These are phyloP conservation scores for Astrephomene gubernaculifera DNA, from an alignment of 139 green algal species.

Conservation along the genomic window DNA sequence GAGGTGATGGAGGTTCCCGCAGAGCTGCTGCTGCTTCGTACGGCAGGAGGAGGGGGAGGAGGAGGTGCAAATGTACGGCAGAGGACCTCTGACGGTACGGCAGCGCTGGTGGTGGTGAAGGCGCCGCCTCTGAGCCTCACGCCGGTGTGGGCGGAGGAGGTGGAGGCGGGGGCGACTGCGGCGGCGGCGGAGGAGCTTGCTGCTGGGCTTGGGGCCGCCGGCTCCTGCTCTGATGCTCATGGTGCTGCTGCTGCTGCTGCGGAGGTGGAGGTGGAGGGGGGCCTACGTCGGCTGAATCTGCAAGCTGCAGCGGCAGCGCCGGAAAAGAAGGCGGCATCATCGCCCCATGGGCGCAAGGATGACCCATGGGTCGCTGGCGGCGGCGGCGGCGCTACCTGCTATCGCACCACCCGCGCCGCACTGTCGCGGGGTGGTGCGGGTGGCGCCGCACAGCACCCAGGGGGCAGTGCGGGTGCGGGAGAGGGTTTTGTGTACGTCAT, in stretches of 20 bases:
- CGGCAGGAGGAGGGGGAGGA: background rate
- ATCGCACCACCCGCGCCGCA: background rate
- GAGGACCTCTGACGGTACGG: background rate
- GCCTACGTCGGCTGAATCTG: background rate
- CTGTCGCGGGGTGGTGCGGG: constrained; percentile 9
- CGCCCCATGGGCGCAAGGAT: too few species aligned
- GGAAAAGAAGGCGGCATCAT: too few species aligned
- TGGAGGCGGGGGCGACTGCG: background rate
- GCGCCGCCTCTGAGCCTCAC: constrained; percentile 33
- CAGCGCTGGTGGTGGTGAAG: constrained; percentile 33
- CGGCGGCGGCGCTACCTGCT: background rate
- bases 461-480: background rate
- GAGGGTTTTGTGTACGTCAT: constrained; percentile 3
- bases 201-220: background rate
- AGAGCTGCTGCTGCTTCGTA: constrained; percentile 1
- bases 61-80: background rate
- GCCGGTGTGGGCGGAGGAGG: background rate
- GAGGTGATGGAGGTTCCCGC: constrained; percentile 48
- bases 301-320: background rate
- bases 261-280: background rate
- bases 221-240: background rate
- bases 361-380: constrained; percentile 13
- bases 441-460: constrained; percentile 8
- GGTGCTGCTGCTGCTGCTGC: background rate
- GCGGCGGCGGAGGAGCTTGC: background rate